Evolutionary conservation across 2,329 filamentous ascomycete genomes (phyloP).

Genomic region (Pseudogymnoascus sp.): DNA sequence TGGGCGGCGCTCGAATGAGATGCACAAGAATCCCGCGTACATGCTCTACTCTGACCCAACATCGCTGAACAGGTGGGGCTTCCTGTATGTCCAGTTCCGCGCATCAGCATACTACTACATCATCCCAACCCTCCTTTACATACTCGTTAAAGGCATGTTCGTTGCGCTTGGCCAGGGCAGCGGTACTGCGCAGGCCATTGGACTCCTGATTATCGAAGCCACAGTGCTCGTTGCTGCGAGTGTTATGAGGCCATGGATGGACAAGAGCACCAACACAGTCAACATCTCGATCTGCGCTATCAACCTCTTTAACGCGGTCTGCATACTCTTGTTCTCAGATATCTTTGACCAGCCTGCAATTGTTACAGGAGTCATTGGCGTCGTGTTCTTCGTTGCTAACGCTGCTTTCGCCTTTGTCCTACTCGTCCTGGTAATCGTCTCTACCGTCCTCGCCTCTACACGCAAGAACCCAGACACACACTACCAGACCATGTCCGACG

Average conservation of each 20-base stretch:
- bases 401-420: slow-evolving; percentile 75
- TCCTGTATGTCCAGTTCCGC: slow-evolving; percentile 94
- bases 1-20: slow-evolving; percentile 75
- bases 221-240: slow-evolving; percentile 67
- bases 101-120: slow-evolving; percentile 96
- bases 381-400: slow-evolving; percentile 83
- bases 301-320: slow-evolving; percentile 86
- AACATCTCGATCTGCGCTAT: slow-evolving; percentile 86
- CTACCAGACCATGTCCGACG: slow-evolving; percentile 94
- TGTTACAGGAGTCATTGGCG: slow-evolving; percentile 80
- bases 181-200: slow-evolving; percentile 69
- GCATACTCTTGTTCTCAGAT: slow-evolving; percentile 79
- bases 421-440: slow-evolving; percentile 71
- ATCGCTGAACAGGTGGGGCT: slow-evolving; percentile 94
- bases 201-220: slow-evolving; percentile 75
- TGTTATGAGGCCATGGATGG: slow-evolving; percentile 94
- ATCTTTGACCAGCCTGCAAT: slow-evolving; percentile 78
- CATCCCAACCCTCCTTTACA: slow-evolving; percentile 68
- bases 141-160: slow-evolving; percentile 82
- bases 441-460: slow-evolving; percentile 70
- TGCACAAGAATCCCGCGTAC: slow-evolving; percentile 95
- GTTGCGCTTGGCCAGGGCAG: slow-evolving; percentile 70
- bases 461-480: slow-evolving; percentile 91
- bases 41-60: slow-evolving; percentile 95
- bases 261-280: slow-evolving; percentile 95